Conservation (phyloP, 1,284 basidiomycete genomes). For the Polyporus tsugae region DNA sequence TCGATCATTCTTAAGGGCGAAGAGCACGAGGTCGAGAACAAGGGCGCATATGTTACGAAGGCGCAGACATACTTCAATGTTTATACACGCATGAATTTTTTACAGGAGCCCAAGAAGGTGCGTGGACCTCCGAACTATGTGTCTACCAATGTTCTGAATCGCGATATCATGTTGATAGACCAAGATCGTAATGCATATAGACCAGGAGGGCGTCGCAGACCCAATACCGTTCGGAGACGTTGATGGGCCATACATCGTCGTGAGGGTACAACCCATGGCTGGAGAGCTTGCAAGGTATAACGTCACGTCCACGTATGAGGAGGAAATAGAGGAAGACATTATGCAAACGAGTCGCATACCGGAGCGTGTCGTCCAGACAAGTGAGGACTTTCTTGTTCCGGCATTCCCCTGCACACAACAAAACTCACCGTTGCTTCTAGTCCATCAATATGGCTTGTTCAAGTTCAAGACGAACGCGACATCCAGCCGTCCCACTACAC, state of each 20-base stretch:
- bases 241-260: constrained; percentile 75
- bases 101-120: constrained; percentile 81
- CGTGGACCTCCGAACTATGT: constrained; percentile 18
- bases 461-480: constrained; percentile 76
- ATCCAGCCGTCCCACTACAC: constrained; percentile 82
- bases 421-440: constrained; percentile 47
- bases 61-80: constrained; percentile 89
- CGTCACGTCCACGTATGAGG: constrained; percentile 75
- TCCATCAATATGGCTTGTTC: constrained; percentile 88
- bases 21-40: constrained; percentile 76
- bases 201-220: constrained; percentile 76
- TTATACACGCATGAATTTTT: constrained; percentile 80
- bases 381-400: constrained; percentile 53
- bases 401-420: neutral
- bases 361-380: constrained; percentile 79
- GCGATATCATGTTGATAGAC: constrained; percentile 55
- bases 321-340: constrained; percentile 82
- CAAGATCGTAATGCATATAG: constrained; percentile 88
- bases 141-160: neutral
- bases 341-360: constrained; percentile 81
- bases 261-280: constrained; percentile 81
- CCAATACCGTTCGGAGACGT: constrained; percentile 76
- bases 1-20: constrained; percentile 74
- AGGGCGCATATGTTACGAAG: constrained; percentile 63
- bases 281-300: constrained; percentile 83